Conservation (phyloP, 148 eudicot genomes). For the Arbutus unedo region DNA sequence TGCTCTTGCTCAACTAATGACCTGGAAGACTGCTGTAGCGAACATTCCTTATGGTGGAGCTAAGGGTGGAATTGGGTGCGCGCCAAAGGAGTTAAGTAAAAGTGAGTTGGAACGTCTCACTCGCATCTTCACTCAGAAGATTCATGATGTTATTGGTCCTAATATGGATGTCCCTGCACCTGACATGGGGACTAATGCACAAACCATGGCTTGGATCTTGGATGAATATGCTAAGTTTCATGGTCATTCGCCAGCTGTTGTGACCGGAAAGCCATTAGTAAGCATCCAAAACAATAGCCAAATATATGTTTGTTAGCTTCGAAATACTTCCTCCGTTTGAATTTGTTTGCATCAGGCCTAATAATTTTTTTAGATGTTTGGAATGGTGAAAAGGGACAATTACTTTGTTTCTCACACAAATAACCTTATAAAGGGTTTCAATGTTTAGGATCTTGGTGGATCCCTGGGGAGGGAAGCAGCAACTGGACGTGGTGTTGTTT, state of each 20-base stretch:
- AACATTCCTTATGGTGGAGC: constrained; percentile 64
- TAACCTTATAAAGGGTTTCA: not conserved
- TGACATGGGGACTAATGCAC: constrained; percentile 63
- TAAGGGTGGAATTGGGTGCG: constrained; percentile 58
- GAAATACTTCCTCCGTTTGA: too few relatives aligned
- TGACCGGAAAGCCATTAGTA: constrained; percentile 71
- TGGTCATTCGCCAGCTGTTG: constrained; percentile 62
- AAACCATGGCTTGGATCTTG: constrained; percentile 82
- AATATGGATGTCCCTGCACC: constrained; percentile 51
- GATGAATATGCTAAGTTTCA: constrained; percentile 74
- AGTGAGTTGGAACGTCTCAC: constrained; percentile 59
- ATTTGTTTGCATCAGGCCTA: too few relatives aligned
- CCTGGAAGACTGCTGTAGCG: constrained; percentile 66
- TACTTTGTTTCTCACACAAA: not conserved
- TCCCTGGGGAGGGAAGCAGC: constrained; percentile 63
- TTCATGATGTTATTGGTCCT: constrained; percentile 53
- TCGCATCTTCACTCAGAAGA: constrained; percentile 59
- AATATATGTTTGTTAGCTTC: too few relatives aligned
- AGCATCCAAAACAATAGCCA: constrained; percentile 21
- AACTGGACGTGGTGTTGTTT: constrained; percentile 58
- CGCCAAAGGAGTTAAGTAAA: constrained; percentile 35
- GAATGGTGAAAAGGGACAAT: not conserved
- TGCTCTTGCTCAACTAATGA: constrained; percentile 63
- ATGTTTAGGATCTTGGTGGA: constrained; percentile 39
- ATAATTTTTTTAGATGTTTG: not conserved